Conservation (phyloP, 306 rosid species). For the Cajanus cajan region DNA sequence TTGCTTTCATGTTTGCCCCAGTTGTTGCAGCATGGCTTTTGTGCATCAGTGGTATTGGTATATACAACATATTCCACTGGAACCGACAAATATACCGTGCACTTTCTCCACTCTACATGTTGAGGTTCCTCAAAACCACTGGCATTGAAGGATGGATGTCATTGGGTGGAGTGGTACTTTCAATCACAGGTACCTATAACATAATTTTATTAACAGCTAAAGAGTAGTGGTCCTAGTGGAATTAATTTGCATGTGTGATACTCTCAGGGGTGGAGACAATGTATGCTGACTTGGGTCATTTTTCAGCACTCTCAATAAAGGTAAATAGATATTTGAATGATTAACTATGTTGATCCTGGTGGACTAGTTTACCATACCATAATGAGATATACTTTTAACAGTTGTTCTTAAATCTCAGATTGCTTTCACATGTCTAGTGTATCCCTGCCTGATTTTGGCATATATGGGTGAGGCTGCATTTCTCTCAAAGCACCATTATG, state of each 20-base stretch:
- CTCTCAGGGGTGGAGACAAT: constrained; percentile 84
- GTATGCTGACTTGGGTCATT: constrained; percentile 88
- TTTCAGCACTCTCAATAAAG: constrained; percentile 80
- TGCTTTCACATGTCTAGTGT: constrained; percentile 82
- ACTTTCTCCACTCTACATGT: constrained; percentile 73
- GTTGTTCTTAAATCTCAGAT: constrained; percentile 50
- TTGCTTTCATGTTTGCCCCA: constrained; percentile 83
- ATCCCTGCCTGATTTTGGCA: constrained; percentile 83
- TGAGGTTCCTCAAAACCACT: constrained; percentile 53
- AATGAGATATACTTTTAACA: not conserved
- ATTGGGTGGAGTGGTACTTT: constrained; percentile 68
- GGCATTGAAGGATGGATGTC: constrained; percentile 77
- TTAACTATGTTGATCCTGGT: not conserved
- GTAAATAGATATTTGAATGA: constrained; percentile 31
- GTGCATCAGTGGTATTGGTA: constrained; percentile 63
- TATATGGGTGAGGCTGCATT: constrained; percentile 94
- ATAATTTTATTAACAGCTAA: constrained; percentile 27
- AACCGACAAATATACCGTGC: constrained; percentile 56
- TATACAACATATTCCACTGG: constrained; percentile 72
- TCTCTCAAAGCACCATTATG: constrained; percentile 62
- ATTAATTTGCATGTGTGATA: constrained; percentile 32
- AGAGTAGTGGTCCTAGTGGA: constrained; percentile 13
- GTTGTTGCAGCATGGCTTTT: constrained; percentile 69
- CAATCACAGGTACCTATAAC: constrained; percentile 60
- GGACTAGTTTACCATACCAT: not conserved